phyloP scores from a whole-genome alignment of 768 basidiomycete genomes.

The Asterophora parasitica region DNA sequence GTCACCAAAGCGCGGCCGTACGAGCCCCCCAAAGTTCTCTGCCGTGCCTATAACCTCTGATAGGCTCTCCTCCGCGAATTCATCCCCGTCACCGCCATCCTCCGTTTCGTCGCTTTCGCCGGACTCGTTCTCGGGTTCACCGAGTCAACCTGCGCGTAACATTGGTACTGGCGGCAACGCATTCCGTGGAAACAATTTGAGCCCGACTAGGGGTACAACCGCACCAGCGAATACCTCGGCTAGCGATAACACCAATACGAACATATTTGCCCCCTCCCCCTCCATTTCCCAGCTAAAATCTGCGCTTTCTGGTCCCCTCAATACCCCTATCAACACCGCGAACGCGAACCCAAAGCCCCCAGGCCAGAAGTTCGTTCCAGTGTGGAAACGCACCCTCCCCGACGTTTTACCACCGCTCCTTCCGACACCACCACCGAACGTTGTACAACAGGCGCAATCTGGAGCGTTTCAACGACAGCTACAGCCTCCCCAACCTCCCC shows the following conservation, averaged over 20 bases:
- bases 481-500: slow-evolving; percentile 8
- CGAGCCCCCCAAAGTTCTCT: slow-evolving; percentile 21
- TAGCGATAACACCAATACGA: too few relatives aligned
- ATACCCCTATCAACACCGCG: not conserved
- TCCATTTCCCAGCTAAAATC: slow-evolving; percentile 12
- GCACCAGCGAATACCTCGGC: not conserved
- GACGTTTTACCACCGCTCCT: slow-evolving; percentile 23
- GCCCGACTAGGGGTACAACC: not conserved
- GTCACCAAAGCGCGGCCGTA: slow-evolving; percentile 14
- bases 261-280: not conserved
- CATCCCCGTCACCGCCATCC: slow-evolving; percentile 13
- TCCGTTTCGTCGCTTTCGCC: slow-evolving; percentile 16
- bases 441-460: slow-evolving; percentile 9
- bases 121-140: slow-evolving; percentile 14
- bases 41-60: slow-evolving; percentile 15
- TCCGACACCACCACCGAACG: slow-evolving; percentile 19
- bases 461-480: slow-evolving; percentile 11
- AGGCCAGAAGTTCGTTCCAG: slow-evolving; percentile 32
- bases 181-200: not conserved
- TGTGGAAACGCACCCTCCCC: slow-evolving; percentile 37
- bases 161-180: not conserved
- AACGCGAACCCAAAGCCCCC: slow-evolving; percentile 4
- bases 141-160: slow-evolving; percentile 7
- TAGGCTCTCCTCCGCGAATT: slow-evolving; percentile 10
- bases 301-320: slow-evolving; percentile 1